These are phyloP conservation scores for Neospora caninum DNA, from an alignment of 169 alveolate genomes.

Conservation along the genomic window DNA sequence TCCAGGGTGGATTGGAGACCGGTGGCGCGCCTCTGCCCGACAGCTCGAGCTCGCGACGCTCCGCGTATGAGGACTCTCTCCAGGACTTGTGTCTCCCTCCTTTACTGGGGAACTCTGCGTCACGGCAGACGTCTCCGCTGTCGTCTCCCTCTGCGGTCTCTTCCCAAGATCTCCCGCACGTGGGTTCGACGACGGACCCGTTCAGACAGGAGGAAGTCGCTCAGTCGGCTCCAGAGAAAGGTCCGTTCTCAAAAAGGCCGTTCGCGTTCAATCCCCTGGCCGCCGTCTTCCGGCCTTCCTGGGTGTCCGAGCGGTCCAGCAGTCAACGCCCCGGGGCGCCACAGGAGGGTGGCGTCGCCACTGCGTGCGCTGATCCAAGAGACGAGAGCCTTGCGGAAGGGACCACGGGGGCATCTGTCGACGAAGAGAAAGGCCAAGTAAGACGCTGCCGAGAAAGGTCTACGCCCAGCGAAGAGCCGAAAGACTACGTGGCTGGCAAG, in stretches of 20 bases:
- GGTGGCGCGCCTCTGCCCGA: too few species aligned
- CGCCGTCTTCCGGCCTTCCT: conserved; percentile 11
- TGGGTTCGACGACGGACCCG: not conserved
- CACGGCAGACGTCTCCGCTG: not conserved
- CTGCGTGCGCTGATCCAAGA: too few species aligned
- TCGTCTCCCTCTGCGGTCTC: not conserved
- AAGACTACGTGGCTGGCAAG: not conserved
- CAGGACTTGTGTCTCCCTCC: not conserved
- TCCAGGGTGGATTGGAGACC: too few species aligned
- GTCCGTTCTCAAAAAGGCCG: not conserved
- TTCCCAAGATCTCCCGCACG: not conserved
- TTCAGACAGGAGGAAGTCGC: not conserved
- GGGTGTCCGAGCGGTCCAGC: not conserved
- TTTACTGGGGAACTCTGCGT: not conserved
- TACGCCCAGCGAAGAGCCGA: not conserved
- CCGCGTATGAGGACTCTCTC: not conserved
- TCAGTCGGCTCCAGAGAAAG: not conserved
- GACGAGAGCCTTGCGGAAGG: not conserved
- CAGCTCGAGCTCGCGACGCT: too few species aligned
- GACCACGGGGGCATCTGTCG: not conserved
- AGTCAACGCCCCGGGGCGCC: not conserved
- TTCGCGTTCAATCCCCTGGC: conserved; percentile 27
- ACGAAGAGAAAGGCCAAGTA: not conserved
- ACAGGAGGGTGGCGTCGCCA: not conserved
- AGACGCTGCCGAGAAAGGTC: not conserved